Evolutionary conservation across 2,329 filamentous ascomycete species (phyloP), one percentile per base, ranked within the genome.

Genomic region (Arthrobotrys sinensis): DNA sequence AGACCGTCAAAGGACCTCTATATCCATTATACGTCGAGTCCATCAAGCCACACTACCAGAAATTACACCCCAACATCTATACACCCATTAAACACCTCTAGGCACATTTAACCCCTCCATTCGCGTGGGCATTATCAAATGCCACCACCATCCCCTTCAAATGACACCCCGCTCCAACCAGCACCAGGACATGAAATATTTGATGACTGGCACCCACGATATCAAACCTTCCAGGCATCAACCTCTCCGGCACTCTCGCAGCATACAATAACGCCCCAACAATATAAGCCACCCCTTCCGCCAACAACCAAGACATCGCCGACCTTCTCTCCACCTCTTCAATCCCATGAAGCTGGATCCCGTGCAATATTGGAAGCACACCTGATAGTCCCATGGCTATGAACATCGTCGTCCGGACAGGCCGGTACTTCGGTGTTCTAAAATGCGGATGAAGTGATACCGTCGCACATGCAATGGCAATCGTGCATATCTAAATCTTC

Each of bases 141-240:
- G 94, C 94, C 84, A 90, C 91, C 34, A 92, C 83, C 85, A 98
- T 88, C 60, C 93, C 94, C 65, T 90, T 90, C 76, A 98, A 86
- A 86, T 99, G 96, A 24, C 91, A 89, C 0, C 89, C 88, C 0
- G 93, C 95, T 0, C 96, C 96, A 78, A 94, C 84, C 14, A 98
- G 87, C 32, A 99, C 94, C 80, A 96, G 88, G 45, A 97, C 86
- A 85, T 99, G 96, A 84, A 99, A 99, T 80, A 99, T 92, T 85
- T 99, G 96, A 85, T 99, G 96, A 19, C 93, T 97, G 83, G 91
- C 94, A 43, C 96, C 95, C 89, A 92, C 92, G 64, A 97, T 92
- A 85, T 99, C 96, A 82, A 95, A 97, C 6, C 84, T 86, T 0
- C 93, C 93, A 0, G 95, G 96, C 52, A 86, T 88, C 82, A 88